Base-by-base conservation (phyloP, 257 asterid species). In the Ehretia macrophylla region DNA sequence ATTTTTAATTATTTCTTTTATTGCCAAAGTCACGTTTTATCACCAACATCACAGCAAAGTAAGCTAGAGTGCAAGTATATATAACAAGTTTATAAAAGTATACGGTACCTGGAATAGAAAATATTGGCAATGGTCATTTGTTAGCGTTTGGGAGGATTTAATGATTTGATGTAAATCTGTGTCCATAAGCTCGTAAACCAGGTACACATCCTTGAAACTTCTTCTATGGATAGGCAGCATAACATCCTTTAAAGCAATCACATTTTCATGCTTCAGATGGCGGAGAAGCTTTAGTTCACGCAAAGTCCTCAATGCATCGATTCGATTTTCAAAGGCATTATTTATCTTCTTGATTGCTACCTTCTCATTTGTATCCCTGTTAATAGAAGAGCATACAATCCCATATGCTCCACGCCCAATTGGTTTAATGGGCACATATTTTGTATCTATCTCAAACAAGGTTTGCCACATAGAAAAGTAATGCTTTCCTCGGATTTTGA, bases 341-440 rank as follows among this genome's bases (percentile, higher is more conserved):
- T 83, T 76, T 74, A 83, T 79, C 76, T 77, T 83, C 68, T 83
- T 83, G 46, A 80, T 83, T 21, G 90, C 90, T 40, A 80, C 90
- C 76, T 80, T 83, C 54, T 83, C 90, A 48, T 71, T 73, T n/a
- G 81, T 73, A 22, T 83, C 90, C 60, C 73, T 66, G 71, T 80
- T 77, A 63, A 83, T 54, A 38, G 87, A 83, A 59, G 90, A 83
- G 58, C 90, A 83, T 21, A 83, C 90, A 57, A 83, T 80, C 13
- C 90, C 90, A 59, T 80, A 80, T 57, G 90, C 90, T 39, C 90
- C 90, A 60, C 90, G 78, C 38, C 87, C 87, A 62, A 83, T 83
- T 10, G 90, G 87, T 76, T 83, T 80, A 69, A 83, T 83, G 11
- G 90, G 90, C 45, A 80, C 83, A 56, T 83, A 83, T 58, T 83